A percentile compares a stretch with the other conserved stretches of the same genome.
These are phyloP conservation scores for Conoideocrella luteorostrata DNA, from an alignment of 2,329 filamentous ascomycete genomes.

Conservation along the genomic window DNA sequence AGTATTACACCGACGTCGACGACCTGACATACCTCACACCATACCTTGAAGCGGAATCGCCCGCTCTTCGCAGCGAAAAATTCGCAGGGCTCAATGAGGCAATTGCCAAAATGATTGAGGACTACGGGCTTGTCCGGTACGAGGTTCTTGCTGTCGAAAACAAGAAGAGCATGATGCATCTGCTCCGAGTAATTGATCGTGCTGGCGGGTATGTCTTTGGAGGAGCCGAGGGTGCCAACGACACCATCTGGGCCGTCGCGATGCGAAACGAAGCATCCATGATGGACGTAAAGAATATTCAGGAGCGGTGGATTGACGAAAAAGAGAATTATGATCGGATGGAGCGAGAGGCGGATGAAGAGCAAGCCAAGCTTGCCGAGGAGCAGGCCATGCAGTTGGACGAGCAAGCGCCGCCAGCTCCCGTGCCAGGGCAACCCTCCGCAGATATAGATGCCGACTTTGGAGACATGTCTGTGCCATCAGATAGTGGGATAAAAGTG, in stretches of 20 bases:
- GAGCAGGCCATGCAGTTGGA: constrained; percentile 33
- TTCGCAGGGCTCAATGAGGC: constrained; percentile 81
- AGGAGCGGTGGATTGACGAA: constrained; percentile 90
- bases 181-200: constrained; percentile 83
- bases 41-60: constrained; percentile 70
- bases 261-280: constrained; percentile 70
- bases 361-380: constrained; percentile 53
- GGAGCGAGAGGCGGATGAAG: constrained; percentile 69
- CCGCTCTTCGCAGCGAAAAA: constrained; percentile 62
- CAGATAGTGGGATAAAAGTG: constrained; percentile 64
- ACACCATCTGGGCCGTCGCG: constrained; percentile 94
- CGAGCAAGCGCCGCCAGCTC: constrained; percentile 18
- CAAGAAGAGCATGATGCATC: constrained; percentile 91
- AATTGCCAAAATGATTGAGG: constrained; percentile 79
- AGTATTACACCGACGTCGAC: constrained; percentile 96
- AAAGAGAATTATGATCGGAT: constrained; percentile 81
- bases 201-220: constrained; percentile 93
- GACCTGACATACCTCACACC: constrained; percentile 81
- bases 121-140: constrained; percentile 83
- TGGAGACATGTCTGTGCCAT: constrained; percentile 44
- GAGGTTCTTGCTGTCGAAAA: constrained; percentile 95
- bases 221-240: constrained; percentile 82
- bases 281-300: constrained; percentile 82
- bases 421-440: constrained; percentile 15
- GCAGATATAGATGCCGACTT: constrained; percentile 38